Conservation (phyloP, 139 green algal species). For the Microglena sp. region DNA sequence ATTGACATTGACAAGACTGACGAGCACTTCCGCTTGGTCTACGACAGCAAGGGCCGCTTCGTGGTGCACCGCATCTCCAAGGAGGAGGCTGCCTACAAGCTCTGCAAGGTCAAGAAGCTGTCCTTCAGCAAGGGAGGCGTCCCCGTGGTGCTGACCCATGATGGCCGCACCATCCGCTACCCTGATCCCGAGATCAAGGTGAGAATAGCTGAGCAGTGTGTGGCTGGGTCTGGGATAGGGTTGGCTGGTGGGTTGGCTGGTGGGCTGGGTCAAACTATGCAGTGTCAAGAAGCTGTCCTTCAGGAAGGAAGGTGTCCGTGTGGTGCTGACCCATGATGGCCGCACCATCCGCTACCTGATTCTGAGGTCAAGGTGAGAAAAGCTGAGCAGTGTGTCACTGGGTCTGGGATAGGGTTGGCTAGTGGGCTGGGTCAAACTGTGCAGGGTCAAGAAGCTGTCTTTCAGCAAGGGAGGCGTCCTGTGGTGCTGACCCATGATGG, state of each 20-base stretch:
- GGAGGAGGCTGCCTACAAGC: conserved; percentile 97
- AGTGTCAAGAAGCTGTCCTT: conserved; percentile 47
- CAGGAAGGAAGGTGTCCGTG: conserved; percentile 89
- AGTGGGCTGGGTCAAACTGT: too few relatives aligned
- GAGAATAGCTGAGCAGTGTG: too few relatives aligned
- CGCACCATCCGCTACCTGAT: conserved; percentile 97
- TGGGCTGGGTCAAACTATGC: too few relatives aligned
- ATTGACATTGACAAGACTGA: conserved; percentile 93
- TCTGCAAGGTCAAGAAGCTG: conserved; percentile 79
- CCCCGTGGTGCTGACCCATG: conserved; percentile 89
- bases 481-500: too few relatives aligned
- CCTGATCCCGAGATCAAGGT: conserved; percentile 82
- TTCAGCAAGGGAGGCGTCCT: too few relatives aligned
- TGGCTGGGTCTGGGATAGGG: too few relatives aligned
- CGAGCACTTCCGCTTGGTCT: conserved; percentile 86
- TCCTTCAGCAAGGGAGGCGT: conserved; percentile 87
- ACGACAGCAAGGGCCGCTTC: conserved; percentile 97
- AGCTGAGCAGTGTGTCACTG: too few relatives aligned
- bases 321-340: conserved; percentile 90
- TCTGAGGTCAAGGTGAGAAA: conserved; percentile 69
- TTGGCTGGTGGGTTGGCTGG: too few relatives aligned
- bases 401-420: too few relatives aligned
- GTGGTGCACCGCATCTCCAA: conserved; percentile 90
- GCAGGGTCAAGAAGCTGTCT: too few relatives aligned
- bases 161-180: conserved; percentile 97